Evolutionary conservation across 176 grass and related monocot genomes (phyloP).

Genomic region (Coix lacrymajobi): DNA sequence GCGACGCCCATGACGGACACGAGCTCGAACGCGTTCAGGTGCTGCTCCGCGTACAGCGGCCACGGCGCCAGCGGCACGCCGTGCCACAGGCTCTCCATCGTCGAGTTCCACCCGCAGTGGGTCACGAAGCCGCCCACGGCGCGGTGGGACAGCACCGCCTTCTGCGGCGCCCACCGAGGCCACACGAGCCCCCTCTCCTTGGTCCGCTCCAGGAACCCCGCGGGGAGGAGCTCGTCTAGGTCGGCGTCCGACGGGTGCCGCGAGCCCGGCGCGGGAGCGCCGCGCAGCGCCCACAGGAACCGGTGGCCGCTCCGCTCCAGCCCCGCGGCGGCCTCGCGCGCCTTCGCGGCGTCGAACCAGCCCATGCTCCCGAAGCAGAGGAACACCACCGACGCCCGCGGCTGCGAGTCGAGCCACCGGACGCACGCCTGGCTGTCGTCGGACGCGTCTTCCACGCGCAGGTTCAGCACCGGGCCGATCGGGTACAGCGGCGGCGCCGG

Average conservation of each 20-base stretch:
- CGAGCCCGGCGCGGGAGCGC: not conserved
- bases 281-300: constrained; percentile 53
- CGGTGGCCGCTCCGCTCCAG: constrained; percentile 48
- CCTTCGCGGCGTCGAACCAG: constrained; percentile 28
- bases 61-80: constrained; percentile 43
- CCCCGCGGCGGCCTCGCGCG: constrained; percentile 31
- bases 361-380: constrained; percentile 63
- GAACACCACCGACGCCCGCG: constrained; percentile 43
- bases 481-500: constrained; percentile 36
- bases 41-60: constrained; percentile 45
- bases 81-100: constrained; percentile 42
- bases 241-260: constrained; percentile 1
- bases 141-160: too few relatives aligned
- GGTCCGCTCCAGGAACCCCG: not conserved
- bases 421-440: constrained; percentile 14
- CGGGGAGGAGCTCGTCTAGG: constrained; percentile 30
- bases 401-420: constrained; percentile 49
- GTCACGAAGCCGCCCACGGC: constrained; percentile 16
- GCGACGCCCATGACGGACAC: constrained; percentile 4
- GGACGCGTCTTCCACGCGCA: not conserved
- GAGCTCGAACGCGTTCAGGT: constrained; percentile 36
- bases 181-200: not conserved
- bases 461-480: constrained; percentile 37
- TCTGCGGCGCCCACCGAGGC: not conserved
- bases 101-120: constrained; percentile 70